Conservation (phyloP, 2,329 filamentous ascomycete genomes). For the Colletotrichum sp. region DNA sequence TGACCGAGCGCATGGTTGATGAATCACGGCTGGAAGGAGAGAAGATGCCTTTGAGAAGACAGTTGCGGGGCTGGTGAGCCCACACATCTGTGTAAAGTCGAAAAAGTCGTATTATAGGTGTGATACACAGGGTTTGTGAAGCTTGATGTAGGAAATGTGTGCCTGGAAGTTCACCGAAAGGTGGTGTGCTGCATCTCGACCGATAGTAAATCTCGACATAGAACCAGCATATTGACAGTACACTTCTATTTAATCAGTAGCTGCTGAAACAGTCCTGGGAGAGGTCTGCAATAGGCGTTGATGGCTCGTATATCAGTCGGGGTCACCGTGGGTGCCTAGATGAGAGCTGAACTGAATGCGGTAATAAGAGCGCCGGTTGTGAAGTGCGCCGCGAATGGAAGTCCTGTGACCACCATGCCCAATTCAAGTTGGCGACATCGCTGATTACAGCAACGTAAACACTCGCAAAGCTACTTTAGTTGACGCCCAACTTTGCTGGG, state of each 20-base stretch:
- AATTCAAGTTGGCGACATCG: neutral
- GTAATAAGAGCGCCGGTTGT: neutral
- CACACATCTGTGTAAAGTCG: neutral
- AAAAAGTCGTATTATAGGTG: neutral
- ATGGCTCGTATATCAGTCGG: neutral
- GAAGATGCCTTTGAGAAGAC: neutral
- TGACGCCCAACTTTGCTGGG: neutral
- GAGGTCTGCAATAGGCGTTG: neutral
- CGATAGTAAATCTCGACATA: neutral
- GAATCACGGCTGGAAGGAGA: neutral
- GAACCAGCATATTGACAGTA: neutral
- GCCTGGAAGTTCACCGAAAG: neutral
- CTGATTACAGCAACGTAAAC: neutral
- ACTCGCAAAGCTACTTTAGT: neutral
- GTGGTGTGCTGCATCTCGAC: neutral
- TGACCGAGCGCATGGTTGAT: neutral
- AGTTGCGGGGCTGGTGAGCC: neutral
- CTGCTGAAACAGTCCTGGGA: neutral
- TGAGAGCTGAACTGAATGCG: neutral
- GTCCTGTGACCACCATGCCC: neutral
- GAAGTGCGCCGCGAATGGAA: neutral
- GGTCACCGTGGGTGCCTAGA: neutral
- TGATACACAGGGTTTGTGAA: neutral
- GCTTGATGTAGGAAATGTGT: neutral
- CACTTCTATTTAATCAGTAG: neutral